phyloP scores from a whole-genome alignment of 2,329 filamentous ascomycete genomes.

The Fusarium tjaetaba region DNA sequence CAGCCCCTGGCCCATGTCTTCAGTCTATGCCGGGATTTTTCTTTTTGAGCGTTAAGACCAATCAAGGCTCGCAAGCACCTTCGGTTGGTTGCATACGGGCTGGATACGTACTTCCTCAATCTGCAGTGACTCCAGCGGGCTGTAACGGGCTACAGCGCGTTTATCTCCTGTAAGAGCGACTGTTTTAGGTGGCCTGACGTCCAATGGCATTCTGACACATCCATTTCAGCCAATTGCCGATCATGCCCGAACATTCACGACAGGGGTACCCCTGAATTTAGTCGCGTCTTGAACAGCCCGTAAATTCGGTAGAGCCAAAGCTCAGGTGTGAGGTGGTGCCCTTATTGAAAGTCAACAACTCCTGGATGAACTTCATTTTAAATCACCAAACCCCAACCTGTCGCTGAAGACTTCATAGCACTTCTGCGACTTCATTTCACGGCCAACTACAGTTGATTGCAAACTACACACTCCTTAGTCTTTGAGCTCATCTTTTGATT shows the following conservation, averaged over 20 bases:
- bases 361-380: conserved; percentile 40
- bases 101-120: conserved; percentile 15
- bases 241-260: conserved; percentile 44
- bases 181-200: conserved; percentile 4
- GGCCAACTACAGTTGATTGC: conserved; percentile 5
- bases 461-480: conserved; percentile 38
- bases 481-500: conserved; percentile 16
- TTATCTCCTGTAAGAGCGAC: conserved; percentile 5
- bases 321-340: conserved; percentile 15
- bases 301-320: conserved; percentile 36
- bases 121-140: conserved; percentile 12
- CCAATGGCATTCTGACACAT: conserved; percentile 45
- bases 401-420: conserved; percentile 25
- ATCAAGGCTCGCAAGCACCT: conserved; percentile 7
- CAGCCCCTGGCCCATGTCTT: conserved; percentile 4
- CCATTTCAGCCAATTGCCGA: conserved; percentile 17
- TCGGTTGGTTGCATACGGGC: background rate
- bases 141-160: conserved; percentile 19
- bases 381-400: conserved; percentile 26
- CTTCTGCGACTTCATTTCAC: conserved; percentile 22
- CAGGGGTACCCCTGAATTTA: conserved; percentile 43
- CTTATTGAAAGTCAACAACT: conserved; percentile 43
- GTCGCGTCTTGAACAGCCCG: conserved; percentile 40
- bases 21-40: conserved; percentile 27
- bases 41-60: conserved; percentile 9